phyloP scores from a whole-genome alignment of 2,329 filamentous ascomycete genomes.

The Teratosphaeria gauchensis region DNA sequence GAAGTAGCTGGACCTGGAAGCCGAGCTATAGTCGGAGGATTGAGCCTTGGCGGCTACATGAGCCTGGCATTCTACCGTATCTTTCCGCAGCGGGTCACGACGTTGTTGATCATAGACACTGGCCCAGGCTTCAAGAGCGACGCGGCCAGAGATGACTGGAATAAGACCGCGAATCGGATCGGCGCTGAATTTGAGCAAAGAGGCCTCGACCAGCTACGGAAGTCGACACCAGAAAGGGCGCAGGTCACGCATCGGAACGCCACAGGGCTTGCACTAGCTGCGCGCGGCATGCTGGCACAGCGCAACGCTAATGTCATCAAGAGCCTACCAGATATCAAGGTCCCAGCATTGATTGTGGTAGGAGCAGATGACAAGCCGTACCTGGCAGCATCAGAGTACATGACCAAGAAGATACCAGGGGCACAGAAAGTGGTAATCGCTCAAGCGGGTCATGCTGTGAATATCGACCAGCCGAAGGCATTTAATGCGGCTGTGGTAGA shows the following conservation, averaged over 20 bases:
- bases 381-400: slow-evolving; percentile 18
- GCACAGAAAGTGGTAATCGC: slow-evolving; percentile 16
- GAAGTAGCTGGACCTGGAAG: slow-evolving; percentile 9
- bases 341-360: slow-evolving; percentile 17
- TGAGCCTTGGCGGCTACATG: slow-evolving; percentile 22
- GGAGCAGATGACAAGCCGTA: slow-evolving; percentile 19
- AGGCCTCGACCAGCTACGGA: slow-evolving; percentile 9
- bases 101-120: slow-evolving; percentile 21
- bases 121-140: slow-evolving; percentile 20
- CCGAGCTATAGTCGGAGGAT: slow-evolving; percentile 16
- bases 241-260: slow-evolving; percentile 14
- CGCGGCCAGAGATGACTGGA: slow-evolving; percentile 16
- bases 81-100: slow-evolving; percentile 13
- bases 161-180: slow-evolving; percentile 13
- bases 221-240: slow-evolving; percentile 11
- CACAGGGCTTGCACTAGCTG: slow-evolving; percentile 16
- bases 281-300: slow-evolving; percentile 20
- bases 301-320: slow-evolving; percentile 15
- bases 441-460: slow-evolving; percentile 19
- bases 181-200: slow-evolving; percentile 14
- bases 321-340: slow-evolving; percentile 11
- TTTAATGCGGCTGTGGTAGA: slow-evolving; percentile 13
- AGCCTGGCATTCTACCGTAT: slow-evolving; percentile 18
- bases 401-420: slow-evolving; percentile 20
- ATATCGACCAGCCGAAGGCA: slow-evolving; percentile 16